Percentiles rank a stretch among this genome's conserved stretches.
Conservation (phyloP, 2,329 filamentous ascomycete species). For the Verticillium alfalfae region DNA sequence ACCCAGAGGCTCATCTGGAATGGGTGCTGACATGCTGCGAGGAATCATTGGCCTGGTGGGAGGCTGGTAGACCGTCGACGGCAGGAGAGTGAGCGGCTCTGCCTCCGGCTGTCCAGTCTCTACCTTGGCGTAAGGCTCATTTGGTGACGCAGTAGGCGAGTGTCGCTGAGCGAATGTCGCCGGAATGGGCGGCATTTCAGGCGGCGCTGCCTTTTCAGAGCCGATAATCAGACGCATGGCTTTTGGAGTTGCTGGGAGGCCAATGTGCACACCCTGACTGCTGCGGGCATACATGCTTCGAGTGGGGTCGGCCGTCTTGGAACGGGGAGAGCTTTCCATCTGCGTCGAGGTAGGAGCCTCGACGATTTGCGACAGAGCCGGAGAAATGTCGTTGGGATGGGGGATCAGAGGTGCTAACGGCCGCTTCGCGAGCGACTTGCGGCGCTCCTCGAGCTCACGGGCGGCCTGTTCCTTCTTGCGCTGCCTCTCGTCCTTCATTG, state of each 20-base stretch:
- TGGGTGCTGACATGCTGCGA: conserved; percentile 57
- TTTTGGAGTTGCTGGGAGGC: conserved; percentile 84
- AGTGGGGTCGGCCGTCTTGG: conserved; percentile 60
- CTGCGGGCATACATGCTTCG: conserved; percentile 43
- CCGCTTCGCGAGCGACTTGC: conserved; percentile 74
- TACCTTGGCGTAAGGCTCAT: conserved; percentile 23
- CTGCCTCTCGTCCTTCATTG: conserved; percentile 55
- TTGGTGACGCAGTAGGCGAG: conserved; percentile 31
- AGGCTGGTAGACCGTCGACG: conserved; percentile 56
- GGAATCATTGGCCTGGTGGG: conserved; percentile 43
- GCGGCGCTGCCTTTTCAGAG: conserved; percentile 42
- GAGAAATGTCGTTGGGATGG: conserved; percentile 57
- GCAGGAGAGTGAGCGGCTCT: conserved; percentile 40
- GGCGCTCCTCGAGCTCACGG: conserved; percentile 80
- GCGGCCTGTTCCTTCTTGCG: conserved; percentile 70
- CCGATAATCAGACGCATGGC: conserved; percentile 81
- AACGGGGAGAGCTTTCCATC: conserved; percentile 39
- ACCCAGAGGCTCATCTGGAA: conserved; percentile 35
- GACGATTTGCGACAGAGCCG: conserved; percentile 25
- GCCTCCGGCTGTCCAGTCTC: conserved; percentile 18
- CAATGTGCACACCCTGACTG: conserved; percentile 51
- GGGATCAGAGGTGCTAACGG: conserved; percentile 77
- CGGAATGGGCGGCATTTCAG: conserved; percentile 52
- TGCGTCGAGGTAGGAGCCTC: conserved; percentile 23
- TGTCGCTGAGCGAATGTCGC: conserved; percentile 36